These are phyloP conservation scores for Solanum piurae DNA, from an alignment of 257 asterid species.

Conservation along the genomic window DNA sequence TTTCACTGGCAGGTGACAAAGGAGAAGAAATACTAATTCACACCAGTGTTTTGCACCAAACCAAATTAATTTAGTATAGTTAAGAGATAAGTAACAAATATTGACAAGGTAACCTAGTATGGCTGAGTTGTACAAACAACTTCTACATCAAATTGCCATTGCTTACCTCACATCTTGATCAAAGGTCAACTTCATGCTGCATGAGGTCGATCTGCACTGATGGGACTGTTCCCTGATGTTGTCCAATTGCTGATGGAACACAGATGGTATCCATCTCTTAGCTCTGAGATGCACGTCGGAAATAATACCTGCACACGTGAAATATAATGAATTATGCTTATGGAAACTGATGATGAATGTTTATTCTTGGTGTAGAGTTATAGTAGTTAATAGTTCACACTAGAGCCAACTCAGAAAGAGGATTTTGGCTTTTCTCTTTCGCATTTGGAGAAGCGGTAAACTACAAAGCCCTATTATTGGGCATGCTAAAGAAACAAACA, in stretches of 20 bases:
- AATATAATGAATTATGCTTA: not conserved
- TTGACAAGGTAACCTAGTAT: not conserved
- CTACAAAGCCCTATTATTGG: not conserved
- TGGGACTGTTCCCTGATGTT: not conserved
- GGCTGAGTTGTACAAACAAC: not conserved
- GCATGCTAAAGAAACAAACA: not conserved
- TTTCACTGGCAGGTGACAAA: not conserved
- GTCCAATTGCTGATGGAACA: not conserved
- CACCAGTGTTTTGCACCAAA: not conserved
- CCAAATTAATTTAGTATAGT: not conserved
- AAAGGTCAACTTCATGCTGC: not conserved
- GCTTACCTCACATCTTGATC: not conserved
- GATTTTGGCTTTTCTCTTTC: not conserved
- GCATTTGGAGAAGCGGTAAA: not conserved
- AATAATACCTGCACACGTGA: conserved; percentile 58
- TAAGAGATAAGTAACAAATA: not conserved
- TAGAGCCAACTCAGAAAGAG: not conserved
- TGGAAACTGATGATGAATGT: not conserved
- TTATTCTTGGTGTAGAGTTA: not conserved
- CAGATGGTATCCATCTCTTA: not conserved
- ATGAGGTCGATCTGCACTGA: not conserved
- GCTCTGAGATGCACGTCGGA: conserved; percentile 38
- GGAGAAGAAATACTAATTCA: not conserved
- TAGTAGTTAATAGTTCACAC: not conserved
- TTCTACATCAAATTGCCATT: not conserved